Evolutionary conservation across 257 asterid species (phyloP), one percentile per base, ranked within the genome.

Genomic region (Knoxia roxburghii): DNA sequence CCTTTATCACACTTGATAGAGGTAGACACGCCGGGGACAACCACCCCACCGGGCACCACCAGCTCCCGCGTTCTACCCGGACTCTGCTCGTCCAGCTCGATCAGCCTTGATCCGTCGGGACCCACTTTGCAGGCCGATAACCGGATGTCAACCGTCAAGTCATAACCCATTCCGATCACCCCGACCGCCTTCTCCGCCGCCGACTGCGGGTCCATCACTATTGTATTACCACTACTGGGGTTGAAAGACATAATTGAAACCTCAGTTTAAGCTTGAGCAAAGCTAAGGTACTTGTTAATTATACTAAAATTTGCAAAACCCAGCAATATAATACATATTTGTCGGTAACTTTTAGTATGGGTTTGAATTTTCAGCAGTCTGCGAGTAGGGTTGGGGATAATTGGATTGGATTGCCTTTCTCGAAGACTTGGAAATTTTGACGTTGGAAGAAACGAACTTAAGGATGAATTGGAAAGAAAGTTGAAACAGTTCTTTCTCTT

Each of bases 1-100:
- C 99, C 99, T 82, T 93, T 93, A 70, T 86, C 99, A 68, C 99
- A 93, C 89, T 88, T 93, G 73, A 93, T 86, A 7, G 97, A 78
- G 45, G 83, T 67, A 1, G 90, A 77, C 0, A 88, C 97, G 48
- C 73, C 67, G 0, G 83, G 68, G 26, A 93, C 89, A 73, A 83
- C 86, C 58, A 84, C 90, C 61, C 88, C 93, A 0, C 97, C 97
- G 0, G 99, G 97, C 29, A 93, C 83, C 49, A 75, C 63, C 72
- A 93, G 57, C 63, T 88, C 92, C 83, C 85, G 82, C 7, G 74
- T 86, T 2, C 7, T 41, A 2, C 20, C 49, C 1, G 77, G 61
- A 65, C 73, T 59, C 73, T 60, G 65, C 48, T 80, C 78, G 77
- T 90, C 86, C 72, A 93, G 60, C 68, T 88, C 90, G 41, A 93